Percentiles rank a stretch among this genome's conserved stretches.
phyloP scores from a whole-genome alignment of 345 rosid species.

The Eucalyptus regnans region DNA sequence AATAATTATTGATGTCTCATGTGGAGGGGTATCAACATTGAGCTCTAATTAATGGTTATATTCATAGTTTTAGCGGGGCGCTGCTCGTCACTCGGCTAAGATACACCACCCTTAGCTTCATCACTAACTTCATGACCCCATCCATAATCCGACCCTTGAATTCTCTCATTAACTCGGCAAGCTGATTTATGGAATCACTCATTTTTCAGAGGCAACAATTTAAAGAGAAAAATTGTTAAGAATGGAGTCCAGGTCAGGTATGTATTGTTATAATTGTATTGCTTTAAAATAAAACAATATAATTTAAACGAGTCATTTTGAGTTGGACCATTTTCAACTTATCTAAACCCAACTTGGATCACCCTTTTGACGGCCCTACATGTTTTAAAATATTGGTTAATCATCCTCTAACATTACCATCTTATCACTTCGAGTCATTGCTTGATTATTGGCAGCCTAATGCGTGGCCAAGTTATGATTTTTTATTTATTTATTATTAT shows the following conservation, averaged over 20 bases:
- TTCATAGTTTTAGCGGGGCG: background rate
- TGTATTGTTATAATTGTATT: background rate
- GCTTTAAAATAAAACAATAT: background rate
- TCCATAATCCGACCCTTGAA: background rate
- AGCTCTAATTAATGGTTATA: background rate
- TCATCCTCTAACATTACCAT: background rate
- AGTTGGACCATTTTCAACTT: background rate
- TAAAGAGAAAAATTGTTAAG: background rate
- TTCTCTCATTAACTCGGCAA: background rate
- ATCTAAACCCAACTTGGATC: background rate
- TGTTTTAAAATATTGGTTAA: background rate
- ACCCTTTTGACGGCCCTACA: background rate
- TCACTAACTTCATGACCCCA: background rate
- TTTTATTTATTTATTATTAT: too few species aligned
- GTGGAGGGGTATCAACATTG: background rate
- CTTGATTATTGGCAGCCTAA: background rate
- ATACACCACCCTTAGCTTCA: background rate
- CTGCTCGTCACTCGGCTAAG: background rate
- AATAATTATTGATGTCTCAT: background rate
- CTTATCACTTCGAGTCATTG: background rate
- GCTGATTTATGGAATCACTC: background rate
- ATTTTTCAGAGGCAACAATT: background rate
- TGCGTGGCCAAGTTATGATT: background rate
- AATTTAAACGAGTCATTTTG: background rate
- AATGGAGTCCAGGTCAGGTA: background rate